These are phyloP conservation scores for Quercus bicolor DNA, from an alignment of 306 rosid species.

Conservation along the genomic window DNA sequence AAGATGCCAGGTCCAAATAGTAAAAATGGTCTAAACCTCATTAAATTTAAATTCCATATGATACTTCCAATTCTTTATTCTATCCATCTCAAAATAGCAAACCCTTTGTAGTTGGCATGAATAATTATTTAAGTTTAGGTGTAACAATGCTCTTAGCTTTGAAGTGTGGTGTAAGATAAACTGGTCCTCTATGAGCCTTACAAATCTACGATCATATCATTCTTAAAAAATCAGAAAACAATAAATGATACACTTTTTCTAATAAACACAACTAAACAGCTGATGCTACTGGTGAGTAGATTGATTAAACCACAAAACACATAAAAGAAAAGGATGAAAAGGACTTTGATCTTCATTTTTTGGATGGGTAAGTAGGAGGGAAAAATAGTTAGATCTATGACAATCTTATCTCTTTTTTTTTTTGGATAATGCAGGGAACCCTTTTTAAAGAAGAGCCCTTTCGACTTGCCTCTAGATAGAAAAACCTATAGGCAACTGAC, in stretches of 20 bases:
- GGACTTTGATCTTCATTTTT: not conserved
- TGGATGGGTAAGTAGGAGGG: too few species aligned
- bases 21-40: not conserved
- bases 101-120: not conserved
- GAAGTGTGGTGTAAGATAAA: not conserved
- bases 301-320: not conserved
- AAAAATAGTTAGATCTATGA: too few species aligned
- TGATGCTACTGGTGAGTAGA: not conserved
- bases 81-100: not conserved
- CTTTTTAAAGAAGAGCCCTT: too few species aligned
- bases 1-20: not conserved
- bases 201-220: too few species aligned
- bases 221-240: too few species aligned
- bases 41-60: not conserved
- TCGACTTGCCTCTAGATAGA: too few species aligned
- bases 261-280: not conserved
- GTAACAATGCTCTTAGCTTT: not conserved
- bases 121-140: not conserved
- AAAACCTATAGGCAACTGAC: too few species aligned
- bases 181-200: not conserved
- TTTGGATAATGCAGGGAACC: too few species aligned
- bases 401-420: too few species aligned
- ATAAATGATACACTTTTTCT: not conserved
- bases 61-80: not conserved
- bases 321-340: not conserved